Conservation (phyloP, 1,284 basidiomycete species). For the Ceratobasidium sp. region DNA sequence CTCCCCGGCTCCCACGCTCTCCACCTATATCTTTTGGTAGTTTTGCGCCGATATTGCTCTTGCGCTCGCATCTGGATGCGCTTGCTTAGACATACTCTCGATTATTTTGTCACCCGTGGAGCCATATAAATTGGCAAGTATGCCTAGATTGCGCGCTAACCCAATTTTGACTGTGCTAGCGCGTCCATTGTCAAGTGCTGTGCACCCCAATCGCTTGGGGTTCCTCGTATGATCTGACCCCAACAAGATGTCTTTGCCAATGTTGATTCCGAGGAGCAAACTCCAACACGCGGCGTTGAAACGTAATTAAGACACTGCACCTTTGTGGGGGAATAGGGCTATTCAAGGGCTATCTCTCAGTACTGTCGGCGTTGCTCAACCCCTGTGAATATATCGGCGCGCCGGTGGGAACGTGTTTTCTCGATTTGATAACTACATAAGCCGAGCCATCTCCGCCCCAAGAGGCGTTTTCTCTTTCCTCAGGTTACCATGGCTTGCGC, state of each 20-base stretch:
- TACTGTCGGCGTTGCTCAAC: neutral
- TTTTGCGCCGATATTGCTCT: neutral
- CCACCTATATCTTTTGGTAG: neutral
- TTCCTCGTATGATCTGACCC: neutral
- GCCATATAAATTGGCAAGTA: neutral
- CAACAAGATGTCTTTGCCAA: neutral
- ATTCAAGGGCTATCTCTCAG: neutral
- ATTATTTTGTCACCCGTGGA: neutral
- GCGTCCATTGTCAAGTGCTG: neutral
- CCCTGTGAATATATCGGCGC: slow-evolving; percentile 14
- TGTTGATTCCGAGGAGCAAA: neutral
- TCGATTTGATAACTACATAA: neutral
- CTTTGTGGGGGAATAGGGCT: neutral
- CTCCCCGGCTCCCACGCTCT: neutral
- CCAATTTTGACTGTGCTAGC: neutral
- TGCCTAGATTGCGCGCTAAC: neutral
- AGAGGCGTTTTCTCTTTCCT: neutral
- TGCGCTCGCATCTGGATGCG: neutral
- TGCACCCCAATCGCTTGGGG: neutral
- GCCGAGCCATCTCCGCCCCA: neutral
- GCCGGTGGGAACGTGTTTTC: slow-evolving; percentile 25
- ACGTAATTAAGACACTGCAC: neutral
- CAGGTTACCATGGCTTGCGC: slow-evolving; percentile 16
- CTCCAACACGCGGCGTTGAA: neutral
- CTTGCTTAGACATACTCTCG: neutral